Percentiles rank a stretch among this genome's conserved stretches.
Evolutionary conservation across 176 grass and related monocot genomes (phyloP).

Genomic region (Chloris gayana): DNA sequence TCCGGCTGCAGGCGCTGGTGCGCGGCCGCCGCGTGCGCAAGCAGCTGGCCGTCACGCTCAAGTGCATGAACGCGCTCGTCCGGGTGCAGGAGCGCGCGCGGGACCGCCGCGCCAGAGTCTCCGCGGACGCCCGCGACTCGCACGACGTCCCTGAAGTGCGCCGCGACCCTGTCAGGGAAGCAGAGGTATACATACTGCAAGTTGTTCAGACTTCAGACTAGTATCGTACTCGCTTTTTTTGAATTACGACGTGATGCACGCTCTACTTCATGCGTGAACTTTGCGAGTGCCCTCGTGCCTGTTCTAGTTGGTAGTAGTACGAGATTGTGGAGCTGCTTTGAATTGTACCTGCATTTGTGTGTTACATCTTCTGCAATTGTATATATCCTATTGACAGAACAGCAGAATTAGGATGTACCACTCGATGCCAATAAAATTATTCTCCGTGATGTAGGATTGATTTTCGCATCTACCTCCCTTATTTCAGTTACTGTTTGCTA

Average conservation of each 20-base stretch:
- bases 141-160: slow-evolving; percentile 35
- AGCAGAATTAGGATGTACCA: not conserved
- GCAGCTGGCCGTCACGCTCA: slow-evolving; percentile 72
- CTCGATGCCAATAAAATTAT: not conserved
- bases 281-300: not conserved
- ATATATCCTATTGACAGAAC: not conserved
- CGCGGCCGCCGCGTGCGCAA: slow-evolving; percentile 80
- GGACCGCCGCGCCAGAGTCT: slow-evolving; percentile 48
- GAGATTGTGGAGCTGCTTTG: no score
- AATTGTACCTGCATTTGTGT: no score
- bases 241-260: not conserved
- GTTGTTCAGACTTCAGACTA: not conserved
- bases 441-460: slow-evolving; percentile 12
- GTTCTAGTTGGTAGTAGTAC: not conserved
- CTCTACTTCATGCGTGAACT: not conserved
- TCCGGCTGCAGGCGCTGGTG: slow-evolving; percentile 83
- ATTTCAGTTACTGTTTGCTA: not conserved
- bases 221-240: not conserved
- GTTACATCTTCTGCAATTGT: not conserved
- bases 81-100: slow-evolving; percentile 69
- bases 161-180: slow-evolving; percentile 54
- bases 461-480: not conserved
- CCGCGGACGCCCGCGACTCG: slow-evolving; percentile 39
- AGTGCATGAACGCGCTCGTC: slow-evolving; percentile 83
- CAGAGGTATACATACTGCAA: slow-evolving; percentile 55